Evolutionary conservation across 768 basidiomycete species (phyloP).

Genomic region (Mycena vulgaris): DNA sequence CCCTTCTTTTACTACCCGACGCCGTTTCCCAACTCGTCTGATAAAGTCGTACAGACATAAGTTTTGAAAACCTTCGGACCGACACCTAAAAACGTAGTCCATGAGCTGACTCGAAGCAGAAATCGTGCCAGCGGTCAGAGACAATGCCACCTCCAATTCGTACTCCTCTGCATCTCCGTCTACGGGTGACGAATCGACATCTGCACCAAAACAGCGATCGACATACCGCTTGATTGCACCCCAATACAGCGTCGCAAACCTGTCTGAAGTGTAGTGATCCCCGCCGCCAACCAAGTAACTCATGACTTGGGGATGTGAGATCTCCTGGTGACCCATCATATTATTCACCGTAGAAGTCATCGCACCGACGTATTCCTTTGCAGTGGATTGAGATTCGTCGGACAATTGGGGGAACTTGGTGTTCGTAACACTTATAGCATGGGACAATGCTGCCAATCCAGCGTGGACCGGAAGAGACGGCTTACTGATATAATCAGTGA

Average conservation of each 20-base stretch:
- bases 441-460: constrained; percentile 27
- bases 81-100: background rate
- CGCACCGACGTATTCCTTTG: background rate
- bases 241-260: constrained; percentile 24
- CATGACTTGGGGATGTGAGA: constrained; percentile 49
- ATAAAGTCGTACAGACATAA: constrained; percentile 6
- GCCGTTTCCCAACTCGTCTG: background rate
- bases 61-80: background rate
- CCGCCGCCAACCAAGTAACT: constrained; percentile 45
- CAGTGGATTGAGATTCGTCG: too few species aligned
- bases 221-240: background rate
- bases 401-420: background rate
- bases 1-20: background rate
- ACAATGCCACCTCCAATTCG: background rate
- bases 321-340: constrained; percentile 43
- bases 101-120: constrained; percentile 1
- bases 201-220: background rate
- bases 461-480: constrained; percentile 36
- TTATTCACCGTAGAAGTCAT: constrained; percentile 32
- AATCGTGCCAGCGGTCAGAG: background rate
- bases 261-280: constrained; percentile 41
- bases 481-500: constrained; percentile 53
- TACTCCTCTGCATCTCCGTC: too few species aligned
- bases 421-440: background rate
- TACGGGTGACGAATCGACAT: too few species aligned